Base-by-base conservation (phyloP, 805 yeast species). In the Isabelozyma heimii region DNA sequence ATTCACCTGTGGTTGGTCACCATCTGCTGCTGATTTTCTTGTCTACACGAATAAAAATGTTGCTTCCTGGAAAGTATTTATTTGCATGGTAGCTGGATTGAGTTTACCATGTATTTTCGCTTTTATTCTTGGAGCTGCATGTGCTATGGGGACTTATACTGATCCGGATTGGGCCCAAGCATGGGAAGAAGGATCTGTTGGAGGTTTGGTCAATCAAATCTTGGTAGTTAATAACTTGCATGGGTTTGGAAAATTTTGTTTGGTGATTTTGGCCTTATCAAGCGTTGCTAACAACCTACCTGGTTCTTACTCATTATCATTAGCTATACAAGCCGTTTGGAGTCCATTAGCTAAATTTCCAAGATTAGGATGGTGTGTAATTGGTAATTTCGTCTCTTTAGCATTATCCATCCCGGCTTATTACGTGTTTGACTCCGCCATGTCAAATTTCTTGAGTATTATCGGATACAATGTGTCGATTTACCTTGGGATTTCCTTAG, bases 351-450 rank as follows among this genome's bases (percentile, higher is more conserved):
- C 68, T 28, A 57, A 49, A 40, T 50, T 66, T 35, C 72, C 73
- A 15, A 56, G 73, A 48, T 54, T 67, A 45, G 66, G 61, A n/a
- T 68, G 73, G 72, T 65, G 70, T 51, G 40, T 65, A 4, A 26
- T 60, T 10, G 72, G 71, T 8, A 67, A 67, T 45, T 61, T 60
- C 40, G 55, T 65, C 9, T 61, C 72, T 4, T 56, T 68, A 44
- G 72, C 59, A 7, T 56, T 68, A 28, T 58, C 69, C 28, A 68
- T 67, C 42, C 73, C 73, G 13, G 72, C 71, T 9, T 67, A 66
- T 49, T 67, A 67, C 48, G 62, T 58, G 9, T 68, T 68, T 47
- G 60, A 52, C 17, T 59, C 49, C 10, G 55, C 68, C 14, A 67
- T 68, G 67, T 54, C 60, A 6, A 63, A 65, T 47, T 68, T 68